Evolutionary conservation across 2,329 filamentous ascomycete genomes (phyloP), one percentile per base, ranked within the genome.

Genomic region (Dothiorella sarmentorum): DNA sequence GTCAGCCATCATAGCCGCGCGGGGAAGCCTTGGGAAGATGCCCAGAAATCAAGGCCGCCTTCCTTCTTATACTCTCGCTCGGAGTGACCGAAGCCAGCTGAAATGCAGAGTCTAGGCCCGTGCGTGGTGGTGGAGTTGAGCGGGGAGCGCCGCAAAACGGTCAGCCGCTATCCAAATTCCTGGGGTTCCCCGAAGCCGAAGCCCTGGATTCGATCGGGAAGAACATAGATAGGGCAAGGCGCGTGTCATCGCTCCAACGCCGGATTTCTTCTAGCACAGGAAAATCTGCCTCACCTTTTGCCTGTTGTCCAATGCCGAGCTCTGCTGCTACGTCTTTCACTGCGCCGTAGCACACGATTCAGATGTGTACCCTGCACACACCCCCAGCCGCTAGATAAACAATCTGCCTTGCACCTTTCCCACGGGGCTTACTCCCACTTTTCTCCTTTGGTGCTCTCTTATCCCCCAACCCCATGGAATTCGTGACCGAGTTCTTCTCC

Each of bases 401-500:
- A 27, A 38, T 40, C 44, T 11, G n/a, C 44, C 40, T 26, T 33
- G 27, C 27, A n/a, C 20, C 11, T 6, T 31, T 29, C 33, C 33
- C 33, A 9, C 49, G 13, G 15, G 20, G 22, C 24, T 27, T 37
- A 20, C 24, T n/a, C n/a, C n/a, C n/a, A n/a, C 24, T 4, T 45
- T 27, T 33, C 55, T 29, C 5, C 22, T 17, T 33, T 57, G 33
- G 17, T 55, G 51, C 24, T 17, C 13, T 7, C 29, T 11, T 33
- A 7, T 20, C 7, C 56, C 26, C 60, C 57, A 61, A 57, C 62
- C 67, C 64, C 61, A 72, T 73, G 69, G 67, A 67, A 60, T 73
- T 69, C 60, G 51, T 64, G 27, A 63, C 67, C 47, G 65, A 68
- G 47, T 72, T 69, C 61, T 73, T 71, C 61, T 67, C 64, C 37